Base-by-base conservation (phyloP, 2,329 filamentous ascomycete genomes). In the Piedraia hortae region DNA sequence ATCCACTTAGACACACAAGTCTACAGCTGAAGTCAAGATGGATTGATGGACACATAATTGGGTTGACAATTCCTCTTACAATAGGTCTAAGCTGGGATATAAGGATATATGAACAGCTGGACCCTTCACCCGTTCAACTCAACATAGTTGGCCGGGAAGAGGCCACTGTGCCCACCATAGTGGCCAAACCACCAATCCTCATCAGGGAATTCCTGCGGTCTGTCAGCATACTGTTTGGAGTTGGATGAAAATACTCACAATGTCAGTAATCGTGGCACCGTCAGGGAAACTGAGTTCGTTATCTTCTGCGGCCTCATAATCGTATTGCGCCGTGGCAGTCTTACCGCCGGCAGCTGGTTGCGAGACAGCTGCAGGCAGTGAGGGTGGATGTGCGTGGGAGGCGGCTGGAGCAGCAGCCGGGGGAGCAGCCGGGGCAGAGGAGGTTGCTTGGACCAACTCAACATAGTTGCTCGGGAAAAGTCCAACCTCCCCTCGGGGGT, bases 151-250 rank as follows among this genome's bases (percentile, higher is more conserved):
- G 51, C 48, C 12, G 50, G 50, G 62, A 97, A 97, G 20, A 97
- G 57, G 29, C 85, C 85, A 14, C 61, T 60, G 26, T 68, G 60
- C 22, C 78, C 78, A 12, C 66, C 57, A 45, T 71, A 88, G 37
- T 73, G 65, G 26, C 85, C 85, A 36, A 82, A 72, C 85, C 85
- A 97, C 85, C 85, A 97, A 42, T 97, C 85, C 33, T 93, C 82
- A 37, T 93, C 85, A 2, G 85, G 85, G 47, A 93, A 93, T 52
- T 91, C 75, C 67, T 72, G 34, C 10, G 18, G 16, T 17, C 16
- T 17, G 16, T 17, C 7, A 7, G 12, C 8, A 7, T 6, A 12
- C 9, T 16, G 15, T 10, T 18, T 15, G 4, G 11, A 20, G 6
- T 4, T 10, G 22, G 12, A 6, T 8, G 22, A 18, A 12, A 21